A percentile compares a stretch with the other conserved stretches of the same genome.
These are phyloP conservation scores for Phalaenopsis aphrodite DNA, from an alignment of 106 monocot species.

Conservation along the genomic window DNA sequence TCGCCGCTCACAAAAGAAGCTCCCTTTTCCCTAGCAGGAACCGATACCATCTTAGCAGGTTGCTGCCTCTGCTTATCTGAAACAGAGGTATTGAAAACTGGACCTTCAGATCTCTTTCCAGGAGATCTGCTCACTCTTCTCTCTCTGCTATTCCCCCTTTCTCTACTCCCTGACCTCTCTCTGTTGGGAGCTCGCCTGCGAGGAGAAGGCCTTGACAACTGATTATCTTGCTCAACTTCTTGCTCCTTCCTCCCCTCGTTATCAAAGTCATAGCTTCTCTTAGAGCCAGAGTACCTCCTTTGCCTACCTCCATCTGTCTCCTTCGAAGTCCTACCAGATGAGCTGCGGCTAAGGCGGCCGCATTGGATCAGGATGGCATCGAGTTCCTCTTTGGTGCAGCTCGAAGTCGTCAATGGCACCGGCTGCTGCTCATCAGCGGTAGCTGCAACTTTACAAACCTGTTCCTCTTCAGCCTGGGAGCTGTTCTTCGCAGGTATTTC, in stretches of 20 bases:
- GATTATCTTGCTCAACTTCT: slow-evolving; percentile 25
- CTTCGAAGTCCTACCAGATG: slow-evolving; percentile 38
- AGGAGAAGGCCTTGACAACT: slow-evolving; percentile 47
- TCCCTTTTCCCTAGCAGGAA: slow-evolving; percentile 64
- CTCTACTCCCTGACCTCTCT: slow-evolving; percentile 46
- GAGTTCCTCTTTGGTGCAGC: slow-evolving; percentile 93
- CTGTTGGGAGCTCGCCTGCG: slow-evolving; percentile 52
- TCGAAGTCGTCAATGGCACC: slow-evolving; percentile 53
- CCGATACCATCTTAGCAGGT: slow-evolving; percentile 78
- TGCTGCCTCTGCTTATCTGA: slow-evolving; percentile 27
- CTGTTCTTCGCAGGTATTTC: background rate
- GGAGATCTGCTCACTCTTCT: slow-evolving; percentile 77
- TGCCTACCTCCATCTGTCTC: slow-evolving; percentile 3
- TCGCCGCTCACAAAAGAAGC: background rate
- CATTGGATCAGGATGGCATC: slow-evolving; percentile 97
- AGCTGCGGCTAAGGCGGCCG: slow-evolving; percentile 88
- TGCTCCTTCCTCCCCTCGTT: slow-evolving; percentile 21
- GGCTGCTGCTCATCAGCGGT: slow-evolving; percentile 13
- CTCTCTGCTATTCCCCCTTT: slow-evolving; percentile 32
- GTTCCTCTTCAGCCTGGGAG: background rate
- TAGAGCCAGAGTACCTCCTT: slow-evolving; percentile 55
- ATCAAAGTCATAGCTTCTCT: slow-evolving; percentile 94
- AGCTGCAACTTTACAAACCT: background rate
- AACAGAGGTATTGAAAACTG: slow-evolving; percentile 5
- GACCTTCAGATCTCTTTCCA: slow-evolving; percentile 44